Base-by-base conservation (phyloP, 2,329 filamentous ascomycete genomes). In the Alternaria conjuncta region DNA sequence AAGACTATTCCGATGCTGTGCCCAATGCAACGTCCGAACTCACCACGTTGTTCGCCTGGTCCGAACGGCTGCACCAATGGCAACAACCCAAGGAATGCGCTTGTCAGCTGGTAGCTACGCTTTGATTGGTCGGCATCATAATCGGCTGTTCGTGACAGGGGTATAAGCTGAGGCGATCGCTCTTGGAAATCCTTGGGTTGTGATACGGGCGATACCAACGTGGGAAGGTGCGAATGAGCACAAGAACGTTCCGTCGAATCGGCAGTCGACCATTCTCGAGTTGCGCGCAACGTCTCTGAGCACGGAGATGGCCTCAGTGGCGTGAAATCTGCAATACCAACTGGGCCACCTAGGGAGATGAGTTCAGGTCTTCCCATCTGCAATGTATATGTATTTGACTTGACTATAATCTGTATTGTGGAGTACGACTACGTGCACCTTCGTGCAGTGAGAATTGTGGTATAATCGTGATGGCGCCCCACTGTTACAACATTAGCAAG, bases 91-190 rank as follows among this genome's bases (percentile, higher is more conserved):
- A 28, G n/a, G 41, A 47, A 30, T 13, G 44, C 21, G 55, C 28
- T 28, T 60, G 26, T 20, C 32, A 51, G n/a, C 20, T 51, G 7
- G 36, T 10, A 13, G 45, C 28, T 21, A 50, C 12, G 28, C 25
- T 46, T 28, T 56, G 46, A 60, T 63, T 63, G 61, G 61, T 44
- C 53, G 46, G 23, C 32, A 25, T 47, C 18, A 51, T 46, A 62
- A 41, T 49, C 55, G 56, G n/a, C 23, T 43, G 12, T 32, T 15
- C n/a, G n/a, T 20, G 55, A 55, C 30, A 20, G 41, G 36, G 41
- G 49, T 28, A 26, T 13, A 49, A 28, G 18, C 23, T 44, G 20
- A 32, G 46, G 32, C 59, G 59, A 57, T 57, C 23, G 8, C 13
- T 43, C 55, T 60, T 63, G 60, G 55, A 44, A 23, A 12, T 20